Evolutionary conservation across 2,329 filamentous ascomycete species (phyloP), one percentile per base, ranked within the genome.

Genomic region (Ophiostoma pallidulum): DNA sequence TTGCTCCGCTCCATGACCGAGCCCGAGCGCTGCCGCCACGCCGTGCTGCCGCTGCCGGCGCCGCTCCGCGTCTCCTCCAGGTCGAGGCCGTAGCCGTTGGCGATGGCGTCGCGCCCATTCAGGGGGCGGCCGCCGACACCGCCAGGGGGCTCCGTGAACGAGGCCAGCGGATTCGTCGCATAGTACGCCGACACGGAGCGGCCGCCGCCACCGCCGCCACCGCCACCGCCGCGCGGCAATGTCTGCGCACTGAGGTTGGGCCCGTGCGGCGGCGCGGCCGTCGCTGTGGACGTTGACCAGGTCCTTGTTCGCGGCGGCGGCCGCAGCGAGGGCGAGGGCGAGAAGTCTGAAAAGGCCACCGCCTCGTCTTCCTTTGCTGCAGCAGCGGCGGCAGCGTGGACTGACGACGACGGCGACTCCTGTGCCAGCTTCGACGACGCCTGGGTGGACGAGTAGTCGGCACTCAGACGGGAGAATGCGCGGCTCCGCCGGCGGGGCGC

Each of bases 1-100:
- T 50, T 47, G 12, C 52, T 51, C 13, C 36, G 41, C 4, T 55
- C 56, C 19, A 54, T 37, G 12, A 41, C 36, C 7, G 47, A 41
- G 10, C 16, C 45, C 1, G 45, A n/a, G 18, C 32, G 46, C 13
- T 14, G 14, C 29, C 20, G 22, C 42, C 42, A 22, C 9, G 26
- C 24, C n/a, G 13, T 41, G 16, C 33, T 33, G 13, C 29, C n/a
- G 41, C 26, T 35, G 33, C 19, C 8, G 18, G 31, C 19, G 32
- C 55, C 5, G 56, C 28, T 12, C 26, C 26, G 8, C 20, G 8
- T 19, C 16, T 42, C 40, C 4, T 16, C 24, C 13, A 14, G 12
- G 9, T 20, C 37, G 16, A 28, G 20, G 18, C 40, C 28, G 19
- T 29, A 8, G 4, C 24, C 19, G 13, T 22, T n/a, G 28, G 41